Base-by-base conservation (phyloP, 2,329 filamentous ascomycete genomes). In the Cladophialophora yegresii region DNA sequence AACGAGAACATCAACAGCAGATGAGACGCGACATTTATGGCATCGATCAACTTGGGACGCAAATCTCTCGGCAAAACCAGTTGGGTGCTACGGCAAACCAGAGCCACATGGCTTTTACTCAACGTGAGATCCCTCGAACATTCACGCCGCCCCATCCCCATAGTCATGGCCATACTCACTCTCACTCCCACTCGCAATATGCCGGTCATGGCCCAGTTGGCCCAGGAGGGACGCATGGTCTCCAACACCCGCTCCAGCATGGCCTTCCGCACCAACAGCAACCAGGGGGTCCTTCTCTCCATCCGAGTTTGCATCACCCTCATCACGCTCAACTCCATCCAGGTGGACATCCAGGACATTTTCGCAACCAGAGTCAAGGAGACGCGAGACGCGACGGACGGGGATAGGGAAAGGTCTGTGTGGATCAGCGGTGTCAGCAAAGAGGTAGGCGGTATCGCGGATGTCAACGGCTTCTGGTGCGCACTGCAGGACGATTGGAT, bases 111-210 rank as follows among this genome's bases (percentile, higher is more conserved):
- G 47, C 61, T 12, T 66, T 66, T 33, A 64, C 47, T 8, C 64
- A 63, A 36, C 66, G 64, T 20, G 66, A 68, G 36, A 68, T 68
- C 12, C 55, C 63, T 9, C 49, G 66, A 40, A 68, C 66, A 13
- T 68, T 63, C 30, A 68, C 66, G 9, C 66, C 66, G 43, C 66
- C 66, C 28, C 66, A 68, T 55, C 26, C 62, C 36, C 64, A 63
- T 53, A 32, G 23, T 10, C 57, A 63, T 55, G 30, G 28, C 45
- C 64, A 56, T 28, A 50, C 61, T 54, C 55, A 54, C 51, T 49
- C 47, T 13, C 62, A 63, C 23, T 64, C 58, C 22, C 57, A 57
- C 33, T 63, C 54, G 12, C 57, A 47, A 20, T 36, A 57, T 28
- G 56, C 54, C 16, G 30, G 36, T 22, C 43, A 28, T 49, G 58